Base-by-base conservation (phyloP, 2,329 filamentous ascomycete species). In the Cordyceps sp. region DNA sequence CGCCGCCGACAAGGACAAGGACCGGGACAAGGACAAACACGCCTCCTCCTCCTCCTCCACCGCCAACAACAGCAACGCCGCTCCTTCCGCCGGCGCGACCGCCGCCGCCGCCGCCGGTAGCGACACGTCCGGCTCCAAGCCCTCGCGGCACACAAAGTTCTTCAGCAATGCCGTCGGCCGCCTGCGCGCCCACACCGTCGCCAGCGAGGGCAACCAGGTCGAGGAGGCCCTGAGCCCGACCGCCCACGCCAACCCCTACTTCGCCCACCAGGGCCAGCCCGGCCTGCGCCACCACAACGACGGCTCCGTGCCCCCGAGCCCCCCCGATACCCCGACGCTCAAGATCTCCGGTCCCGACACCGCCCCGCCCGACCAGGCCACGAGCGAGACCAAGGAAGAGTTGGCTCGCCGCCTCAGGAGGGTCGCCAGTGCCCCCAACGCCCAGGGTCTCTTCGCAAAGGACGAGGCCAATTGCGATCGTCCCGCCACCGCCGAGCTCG, bases 401-500 rank as follows among this genome's bases (percentile, higher is more conserved):
- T 57, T 96, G 47, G 90, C 90, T 18, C 69, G 90, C 49, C 93
- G 94, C 54, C 61, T 98, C 50, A 75, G 90, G 50, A 76, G 88
- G 50, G 90, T 98, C 33, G 90, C 90, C 33, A 96, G 88, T 51
- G 90, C 90, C 31, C 90, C 90, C 24, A 98, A 98, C 62, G 84
- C 88, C 16, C 90, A 98, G 55, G 90, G 88, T 16, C 62, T 96
- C 22, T 96, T 98, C 46, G 58, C 61, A 45, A 70, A 68, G 41
- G 44, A 41, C 29, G 45, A 33, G 15, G 33, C 35, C 29, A 43
- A 44, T 24, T 22, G 35, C 15, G 75, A 78, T 30, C 73, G 84
- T 40, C 86, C 84, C 29, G 77, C 76, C 40, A 93, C 86, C 9
- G 83, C 84, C 24, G 84, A 93, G 52, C 64, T 90, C 31, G 79